Evolutionary conservation across 106 monocot species (phyloP).

Genomic region (Iris macrosiphon): DNA sequence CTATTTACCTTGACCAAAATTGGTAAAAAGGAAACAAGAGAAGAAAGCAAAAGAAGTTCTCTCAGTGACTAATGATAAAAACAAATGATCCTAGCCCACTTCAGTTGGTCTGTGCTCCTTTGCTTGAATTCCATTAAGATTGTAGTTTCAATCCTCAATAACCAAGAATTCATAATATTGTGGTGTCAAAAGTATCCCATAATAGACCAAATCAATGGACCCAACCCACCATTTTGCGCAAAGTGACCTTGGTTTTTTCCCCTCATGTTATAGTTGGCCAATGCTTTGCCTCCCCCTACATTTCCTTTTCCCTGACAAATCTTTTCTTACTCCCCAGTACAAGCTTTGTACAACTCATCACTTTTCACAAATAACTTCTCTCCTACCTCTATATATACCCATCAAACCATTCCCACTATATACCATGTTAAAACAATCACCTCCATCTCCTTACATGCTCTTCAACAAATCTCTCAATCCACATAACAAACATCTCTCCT

Average conservation of each 20-base stretch:
- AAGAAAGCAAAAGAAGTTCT: no score
- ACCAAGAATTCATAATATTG: no score
- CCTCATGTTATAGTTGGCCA: no score
- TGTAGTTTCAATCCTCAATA: neutral
- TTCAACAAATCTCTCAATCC: no score
- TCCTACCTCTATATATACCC: slow-evolving; percentile 30
- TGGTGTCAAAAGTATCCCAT: no score
- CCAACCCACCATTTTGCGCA: neutral
- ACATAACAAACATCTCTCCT: slow-evolving; percentile 42
- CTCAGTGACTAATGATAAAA: no score
- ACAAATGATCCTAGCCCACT: no score
- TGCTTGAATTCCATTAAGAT: neutral
- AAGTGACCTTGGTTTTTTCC: neutral
- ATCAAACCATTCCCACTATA: slow-evolving; percentile 13
- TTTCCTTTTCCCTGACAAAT: neutral
- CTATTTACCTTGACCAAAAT: no score
- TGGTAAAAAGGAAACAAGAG: no score
- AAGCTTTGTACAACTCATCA: neutral
- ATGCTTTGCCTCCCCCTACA: slow-evolving; percentile 3
- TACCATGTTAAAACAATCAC: no score
- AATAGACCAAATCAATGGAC: no score
- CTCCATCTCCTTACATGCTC: no score
- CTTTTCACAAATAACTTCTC: neutral
- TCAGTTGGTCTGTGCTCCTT: neutral
- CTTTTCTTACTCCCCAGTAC: slow-evolving; percentile 2